Conservation (phyloP, 2,329 filamentous ascomycete species). For the Daldinia eschscholtzii region DNA sequence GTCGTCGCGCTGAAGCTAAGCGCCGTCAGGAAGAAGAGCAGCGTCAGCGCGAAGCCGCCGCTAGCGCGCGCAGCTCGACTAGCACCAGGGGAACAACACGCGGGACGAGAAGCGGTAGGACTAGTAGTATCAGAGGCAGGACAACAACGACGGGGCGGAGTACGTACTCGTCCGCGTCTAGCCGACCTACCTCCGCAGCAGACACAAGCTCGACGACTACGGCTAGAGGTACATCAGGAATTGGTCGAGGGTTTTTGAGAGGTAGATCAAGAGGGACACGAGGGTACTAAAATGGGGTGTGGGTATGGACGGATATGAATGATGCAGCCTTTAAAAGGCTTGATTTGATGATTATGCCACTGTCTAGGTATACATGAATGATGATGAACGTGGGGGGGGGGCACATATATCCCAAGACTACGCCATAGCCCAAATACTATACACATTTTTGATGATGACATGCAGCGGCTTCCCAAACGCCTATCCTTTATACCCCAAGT, state of each 20-base stretch:
- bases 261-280: constrained; percentile 67
- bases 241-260: constrained; percentile 62
- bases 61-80: constrained; percentile 27
- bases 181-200: constrained; percentile 38
- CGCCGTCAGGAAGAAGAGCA: constrained; percentile 73
- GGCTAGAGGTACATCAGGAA: constrained; percentile 57
- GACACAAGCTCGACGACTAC: constrained; percentile 51
- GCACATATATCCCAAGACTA: constrained; percentile 6
- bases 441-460: constrained; percentile 7
- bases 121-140: constrained; percentile 50
- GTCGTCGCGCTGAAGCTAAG: constrained; percentile 77
- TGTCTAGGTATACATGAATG: constrained; percentile 23
- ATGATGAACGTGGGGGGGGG: constrained; percentile 13
- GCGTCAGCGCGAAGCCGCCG: constrained; percentile 58
- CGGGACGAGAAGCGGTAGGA: constrained; percentile 25
- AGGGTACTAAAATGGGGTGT: constrained; percentile 46
- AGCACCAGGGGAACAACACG: constrained; percentile 41
- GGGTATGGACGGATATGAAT: not conserved
- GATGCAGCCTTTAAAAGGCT: not conserved
- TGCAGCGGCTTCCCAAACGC: constrained; percentile 3
- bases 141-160: constrained; percentile 53
- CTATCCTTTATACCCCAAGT: not conserved
- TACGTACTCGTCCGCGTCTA: constrained; percentile 39
- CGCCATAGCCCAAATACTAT: constrained; percentile 12
- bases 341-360: constrained; percentile 14